Evolutionary conservation across 257 asterid species (phyloP).

Genomic region (Fraxinus excelsior): DNA sequence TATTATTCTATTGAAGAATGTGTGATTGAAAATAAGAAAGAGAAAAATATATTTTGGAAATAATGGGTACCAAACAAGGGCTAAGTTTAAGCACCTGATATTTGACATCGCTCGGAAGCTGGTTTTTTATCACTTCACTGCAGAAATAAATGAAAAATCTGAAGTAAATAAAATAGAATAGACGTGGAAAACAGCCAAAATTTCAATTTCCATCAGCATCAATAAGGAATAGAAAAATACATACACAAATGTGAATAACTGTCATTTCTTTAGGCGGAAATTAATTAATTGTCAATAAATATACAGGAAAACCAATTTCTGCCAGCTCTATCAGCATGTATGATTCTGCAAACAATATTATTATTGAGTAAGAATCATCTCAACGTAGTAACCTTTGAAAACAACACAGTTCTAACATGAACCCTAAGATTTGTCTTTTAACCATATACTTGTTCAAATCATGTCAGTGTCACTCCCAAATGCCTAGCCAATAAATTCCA

Average conservation of each 20-base stretch:
- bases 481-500: not conserved
- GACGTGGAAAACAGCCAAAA: not conserved
- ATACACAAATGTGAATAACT: not conserved
- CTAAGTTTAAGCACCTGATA: constrained; percentile 63
- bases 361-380: not conserved
- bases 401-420: not conserved
- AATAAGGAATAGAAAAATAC: not conserved
- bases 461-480: not conserved
- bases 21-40: too few species aligned
- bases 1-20: too few species aligned
- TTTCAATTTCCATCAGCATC: not conserved
- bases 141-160: constrained; percentile 28
- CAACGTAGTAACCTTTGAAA: not conserved
- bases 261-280: too few species aligned
- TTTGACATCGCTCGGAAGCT: constrained; percentile 45
- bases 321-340: not conserved
- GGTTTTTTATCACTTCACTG: constrained; percentile 80
- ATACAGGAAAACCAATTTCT: not conserved
- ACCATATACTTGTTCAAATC: not conserved
- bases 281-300: not conserved
- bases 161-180: not conserved
- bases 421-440: not conserved
- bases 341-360: not conserved
- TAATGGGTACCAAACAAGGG: too few species aligned
- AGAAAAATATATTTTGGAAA: too few species aligned